Evolutionary conservation across 257 asterid species (phyloP).

Genomic region (Salvia rosmarinus): DNA sequence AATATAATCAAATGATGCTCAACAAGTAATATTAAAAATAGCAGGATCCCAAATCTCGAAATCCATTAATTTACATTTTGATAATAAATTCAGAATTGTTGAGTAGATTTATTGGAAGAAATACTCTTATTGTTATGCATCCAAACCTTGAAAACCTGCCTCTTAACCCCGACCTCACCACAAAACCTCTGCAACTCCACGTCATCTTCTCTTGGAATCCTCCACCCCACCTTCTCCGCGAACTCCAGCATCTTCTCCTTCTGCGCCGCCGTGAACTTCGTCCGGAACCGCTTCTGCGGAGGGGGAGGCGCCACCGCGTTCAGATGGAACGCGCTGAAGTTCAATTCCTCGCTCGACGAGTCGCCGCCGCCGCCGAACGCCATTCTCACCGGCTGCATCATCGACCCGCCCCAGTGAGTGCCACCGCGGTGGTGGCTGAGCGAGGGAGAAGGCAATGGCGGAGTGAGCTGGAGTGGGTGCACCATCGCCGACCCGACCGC

Average conservation of each 20-base stretch:
- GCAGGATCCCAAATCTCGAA: not conserved
- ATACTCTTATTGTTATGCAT: slow-evolving; percentile 82
- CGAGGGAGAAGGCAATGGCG: slow-evolving; percentile 50
- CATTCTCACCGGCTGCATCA: slow-evolving; percentile 70
- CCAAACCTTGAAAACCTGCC: slow-evolving; percentile 96
- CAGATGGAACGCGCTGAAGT: slow-evolving; percentile 55
- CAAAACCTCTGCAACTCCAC: slow-evolving; percentile 83
- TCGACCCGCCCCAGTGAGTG: slow-evolving; percentile 46
- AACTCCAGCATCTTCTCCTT: slow-evolving; percentile 89
- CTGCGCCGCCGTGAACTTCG: slow-evolving; percentile 81
- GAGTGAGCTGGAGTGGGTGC: slow-evolving; percentile 68
- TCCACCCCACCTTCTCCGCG: slow-evolving; percentile 91
- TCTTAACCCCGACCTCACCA: slow-evolving; percentile 75
- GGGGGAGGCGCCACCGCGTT: slow-evolving; percentile 53
- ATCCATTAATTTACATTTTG: not conserved
- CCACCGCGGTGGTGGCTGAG: slow-evolving; percentile 45
- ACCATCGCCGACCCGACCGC: slow-evolving; percentile 25
- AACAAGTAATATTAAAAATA: not conserved
- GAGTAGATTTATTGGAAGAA: slow-evolving; percentile 35
- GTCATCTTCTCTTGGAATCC: slow-evolving; percentile 92
- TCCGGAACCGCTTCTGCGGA: slow-evolving; percentile 70
- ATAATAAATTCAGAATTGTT: slow-evolving; percentile 3
- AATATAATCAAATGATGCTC: not conserved
- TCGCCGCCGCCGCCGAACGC: slow-evolving; percentile 55
- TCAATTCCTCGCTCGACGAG: slow-evolving; percentile 85